These are phyloP conservation scores for Phaeotremella skinneri DNA, from an alignment of 768 basidiomycete species.

Conservation along the genomic window DNA sequence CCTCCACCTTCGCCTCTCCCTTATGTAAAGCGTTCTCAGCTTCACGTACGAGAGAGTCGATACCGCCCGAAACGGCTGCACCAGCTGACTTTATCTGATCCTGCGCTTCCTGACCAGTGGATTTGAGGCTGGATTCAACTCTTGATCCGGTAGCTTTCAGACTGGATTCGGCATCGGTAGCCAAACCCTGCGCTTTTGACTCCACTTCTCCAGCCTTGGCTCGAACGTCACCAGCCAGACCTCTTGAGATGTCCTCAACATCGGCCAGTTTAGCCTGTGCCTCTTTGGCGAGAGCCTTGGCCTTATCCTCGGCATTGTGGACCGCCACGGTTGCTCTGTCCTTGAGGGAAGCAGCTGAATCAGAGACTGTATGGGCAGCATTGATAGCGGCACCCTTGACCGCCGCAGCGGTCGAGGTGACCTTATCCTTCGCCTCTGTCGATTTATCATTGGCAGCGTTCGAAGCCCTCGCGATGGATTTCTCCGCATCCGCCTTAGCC, in stretches of 20 bases:
- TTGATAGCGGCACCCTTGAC: conserved; percentile 18
- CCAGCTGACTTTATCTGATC: conserved; percentile 32
- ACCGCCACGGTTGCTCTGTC: conserved; percentile 36
- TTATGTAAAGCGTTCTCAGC: conserved; percentile 66
- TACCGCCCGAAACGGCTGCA: conserved; percentile 57
- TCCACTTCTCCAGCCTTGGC: conserved; percentile 38
- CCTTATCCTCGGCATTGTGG: conserved; percentile 57
- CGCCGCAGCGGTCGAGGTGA: background rate
- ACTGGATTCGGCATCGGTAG: conserved; percentile 4
- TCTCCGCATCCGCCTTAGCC: conserved; percentile 33
- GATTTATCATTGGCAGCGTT: conserved; percentile 21
- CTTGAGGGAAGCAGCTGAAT: conserved; percentile 31
- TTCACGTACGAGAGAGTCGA: conserved; percentile 65
- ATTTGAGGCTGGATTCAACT: conserved; percentile 42
- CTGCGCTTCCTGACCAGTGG: conserved; percentile 29
- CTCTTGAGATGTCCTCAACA: background rate
- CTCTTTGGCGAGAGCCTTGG: conserved; percentile 58
- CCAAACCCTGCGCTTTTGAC: conserved; percentile 50
- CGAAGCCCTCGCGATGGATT: conserved; percentile 11
- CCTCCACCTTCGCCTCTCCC: conserved; percentile 39
- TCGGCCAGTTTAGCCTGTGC: conserved; percentile 47
- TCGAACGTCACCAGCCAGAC: conserved; percentile 16
- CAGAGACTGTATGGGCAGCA: conserved; percentile 13
- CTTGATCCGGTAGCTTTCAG: conserved; percentile 12
- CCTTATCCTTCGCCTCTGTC: conserved; percentile 19